Base-by-base conservation (phyloP, 1,284 basidiomycete genomes). In the Pseudozyma thailandica region DNA sequence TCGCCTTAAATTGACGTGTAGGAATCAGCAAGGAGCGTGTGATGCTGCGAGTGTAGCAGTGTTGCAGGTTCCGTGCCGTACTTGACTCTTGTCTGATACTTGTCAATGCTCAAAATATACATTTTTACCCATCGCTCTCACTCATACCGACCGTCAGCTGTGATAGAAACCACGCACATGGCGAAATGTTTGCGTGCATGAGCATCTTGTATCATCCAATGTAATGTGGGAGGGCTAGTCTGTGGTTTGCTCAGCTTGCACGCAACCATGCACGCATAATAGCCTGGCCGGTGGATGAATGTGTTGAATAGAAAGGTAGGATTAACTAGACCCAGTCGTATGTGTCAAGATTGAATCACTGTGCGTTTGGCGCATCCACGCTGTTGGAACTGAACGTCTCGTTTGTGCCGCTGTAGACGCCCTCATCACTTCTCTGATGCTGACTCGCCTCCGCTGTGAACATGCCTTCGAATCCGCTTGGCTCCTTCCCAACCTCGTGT, bases 1-100 rank as follows among this genome's bases (percentile, higher is more conserved):
- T 71, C 69, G 56, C 75, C 77, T 41, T 80, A 78, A 73, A 48
- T 31, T 23, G n/a, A n/a, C n/a, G n/a, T n/a, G 31, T 33, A 33
- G 31, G n/a, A 10, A 33, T 33, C 3, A 7, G 31, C 31, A 33
- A 33, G 31, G 3, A 33, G 7, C 3, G 7, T 33, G 31, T 33
- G 31, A 33, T 33, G 31, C 7, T 7, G 31, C 31, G n/a, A n/a
- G n/a, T 33, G 31, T 33, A 16, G 12, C n/a, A 16, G n/a, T 8
- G 7, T 7, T 31, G 30, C 8, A 31, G 30, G 30, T 8, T 31
- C 30, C 7, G 15, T 8, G 12, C 31, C 4, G 2, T 4, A 33
- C 31, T 33, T 33, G 12, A 13, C n/a, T 33, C 31, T 8, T 10
- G 12, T 33, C 31, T n/a, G n/a, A 33, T 33, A 33, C 31, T 33